Base-by-base conservation (phyloP, 2,329 filamentous ascomycete species). In the Allantophomopsis cytisporea region DNA sequence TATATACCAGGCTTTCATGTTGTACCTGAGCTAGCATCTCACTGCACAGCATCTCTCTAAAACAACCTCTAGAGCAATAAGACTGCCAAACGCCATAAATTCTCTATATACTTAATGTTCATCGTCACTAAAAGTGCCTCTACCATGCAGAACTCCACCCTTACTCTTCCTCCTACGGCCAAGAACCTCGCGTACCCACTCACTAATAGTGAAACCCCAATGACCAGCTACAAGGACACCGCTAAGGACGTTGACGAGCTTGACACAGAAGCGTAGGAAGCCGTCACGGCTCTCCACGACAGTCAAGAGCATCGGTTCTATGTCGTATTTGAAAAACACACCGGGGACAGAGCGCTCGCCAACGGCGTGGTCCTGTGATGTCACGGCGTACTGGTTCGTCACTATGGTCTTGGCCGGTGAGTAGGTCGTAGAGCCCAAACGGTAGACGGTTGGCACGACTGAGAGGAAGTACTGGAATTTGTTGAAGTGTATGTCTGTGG, bases 401-500 rank as follows among this genome's bases (percentile, higher is more conserved):
- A 81, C 76, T 55, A 98, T 77, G 39, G 77, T 80, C 52, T 73
- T 72, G 23, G 61, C 58, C 15, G 57, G 37, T 13, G 45, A 50
- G 14, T 43, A 45, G 10, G 46, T 45, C 36, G 61, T 56, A 31
- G 57, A 57, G 36, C 68, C 69, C 43, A 81, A 70, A 58, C 76
- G 87, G 69, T 96, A 98, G 53, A 93, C 75, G 5, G 91, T 98
- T 2, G 91, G 91, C 2, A 98, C 91, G 31, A 98, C 73, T 31
- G 84, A 94, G 55, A 96, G 71, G 66, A 91, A 96, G 72, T 98
- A 98, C 62, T 98, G 91, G 66, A 87, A 96, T 62, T 91, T 93
- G 73, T 89, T 81, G 68, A 95, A 96, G 67, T 94, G 72, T 44
- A 61, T 58, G 13, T 68, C 56, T n/a, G 83, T 89, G 3, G 69